These are phyloP conservation scores for Moniliella sp. DNA, from an alignment of 1,284 basidiomycete species.

Conservation along the genomic window DNA sequence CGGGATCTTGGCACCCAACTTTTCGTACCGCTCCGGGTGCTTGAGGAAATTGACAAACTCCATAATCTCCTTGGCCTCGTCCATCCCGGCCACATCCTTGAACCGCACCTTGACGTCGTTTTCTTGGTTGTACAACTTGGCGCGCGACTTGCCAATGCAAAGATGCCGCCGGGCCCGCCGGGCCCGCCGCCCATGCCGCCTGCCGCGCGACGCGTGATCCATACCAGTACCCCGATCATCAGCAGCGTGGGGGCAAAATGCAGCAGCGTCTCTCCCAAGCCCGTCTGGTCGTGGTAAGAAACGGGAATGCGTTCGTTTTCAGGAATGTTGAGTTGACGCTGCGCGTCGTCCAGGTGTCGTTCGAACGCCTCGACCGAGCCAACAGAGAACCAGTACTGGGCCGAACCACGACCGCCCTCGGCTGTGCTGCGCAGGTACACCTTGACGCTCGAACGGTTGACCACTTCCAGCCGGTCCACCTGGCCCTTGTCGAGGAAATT, in stretches of 20 bases:
- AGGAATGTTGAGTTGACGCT: slow-evolving; percentile 73
- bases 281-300: slow-evolving; percentile 83
- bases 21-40: slow-evolving; percentile 79
- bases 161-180: slow-evolving; percentile 62
- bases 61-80: slow-evolving; percentile 98
- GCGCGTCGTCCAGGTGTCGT: slow-evolving; percentile 73
- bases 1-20: slow-evolving; percentile 95
- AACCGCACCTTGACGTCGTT: slow-evolving; percentile 81
- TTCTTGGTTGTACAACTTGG: slow-evolving; percentile 92
- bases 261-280: slow-evolving; percentile 56
- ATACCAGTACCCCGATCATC: slow-evolving; percentile 70
- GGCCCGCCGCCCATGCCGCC: slow-evolving; percentile 32
- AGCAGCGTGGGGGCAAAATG: slow-evolving; percentile 85
- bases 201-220: slow-evolving; percentile 56
- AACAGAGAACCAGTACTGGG: slow-evolving; percentile 75
- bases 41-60: slow-evolving; percentile 98
- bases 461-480: slow-evolving; percentile 75
- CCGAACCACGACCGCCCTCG: slow-evolving; percentile 36
- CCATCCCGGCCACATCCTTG: slow-evolving; percentile 92
- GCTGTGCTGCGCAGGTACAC: slow-evolving; percentile 55
- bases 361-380: slow-evolving; percentile 93
- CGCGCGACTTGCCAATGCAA: slow-evolving; percentile 83
- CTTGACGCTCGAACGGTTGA: slow-evolving; percentile 72
- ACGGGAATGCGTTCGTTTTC: slow-evolving; percentile 81
- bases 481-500: slow-evolving; percentile 85